phyloP scores from a whole-genome alignment of 768 basidiomycete genomes.

The Rossbeevera mucosa region DNA sequence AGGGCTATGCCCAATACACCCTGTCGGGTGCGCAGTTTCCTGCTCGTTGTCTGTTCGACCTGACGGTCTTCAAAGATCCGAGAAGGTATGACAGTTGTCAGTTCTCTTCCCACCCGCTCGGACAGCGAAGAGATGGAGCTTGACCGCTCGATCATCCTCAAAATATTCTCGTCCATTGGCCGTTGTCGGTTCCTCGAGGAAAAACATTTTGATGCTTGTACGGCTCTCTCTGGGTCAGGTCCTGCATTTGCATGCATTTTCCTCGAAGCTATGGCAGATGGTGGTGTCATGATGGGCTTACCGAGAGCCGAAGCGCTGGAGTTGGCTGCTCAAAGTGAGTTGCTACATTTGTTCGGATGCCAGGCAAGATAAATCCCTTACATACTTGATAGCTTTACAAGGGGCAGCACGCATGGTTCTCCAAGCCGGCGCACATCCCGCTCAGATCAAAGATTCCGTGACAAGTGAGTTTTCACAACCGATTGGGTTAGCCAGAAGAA shows the following conservation, averaged over 20 bases:
- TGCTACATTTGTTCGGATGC: not conserved
- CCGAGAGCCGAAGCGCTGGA: slow-evolving; percentile 92
- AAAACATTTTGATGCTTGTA: slow-evolving; percentile 98
- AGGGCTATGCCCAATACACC: slow-evolving; percentile 99
- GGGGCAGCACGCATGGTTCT: slow-evolving; percentile 95
- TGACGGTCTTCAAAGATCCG: slow-evolving; percentile 62
- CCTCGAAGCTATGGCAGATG: slow-evolving; percentile 97
- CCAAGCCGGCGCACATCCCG: slow-evolving; percentile 85
- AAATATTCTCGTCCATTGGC: slow-evolving; percentile 97
- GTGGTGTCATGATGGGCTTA: slow-evolving; percentile 99
- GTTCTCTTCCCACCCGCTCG: slow-evolving; percentile 53
- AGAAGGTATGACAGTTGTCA: slow-evolving; percentile 97
- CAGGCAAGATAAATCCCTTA: not conserved
- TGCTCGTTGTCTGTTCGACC: not conserved
- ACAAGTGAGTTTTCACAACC: slow-evolving; percentile 61
- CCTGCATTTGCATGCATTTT: slow-evolving; percentile 97
- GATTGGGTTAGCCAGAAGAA: not conserved
- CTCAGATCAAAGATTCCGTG: slow-evolving; percentile 94
- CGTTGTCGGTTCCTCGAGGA: slow-evolving; percentile 95
- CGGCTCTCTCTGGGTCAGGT: slow-evolving; percentile 91
- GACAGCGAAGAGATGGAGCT: slow-evolving; percentile 42
- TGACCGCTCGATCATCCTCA: slow-evolving; percentile 71
- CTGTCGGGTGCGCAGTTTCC: slow-evolving; percentile 62
- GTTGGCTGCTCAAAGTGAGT: slow-evolving; percentile 89
- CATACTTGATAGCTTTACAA: slow-evolving; percentile 65